phyloP scores from a whole-genome alignment of 2,329 filamentous ascomycete genomes.

The Alternaria triticina region DNA sequence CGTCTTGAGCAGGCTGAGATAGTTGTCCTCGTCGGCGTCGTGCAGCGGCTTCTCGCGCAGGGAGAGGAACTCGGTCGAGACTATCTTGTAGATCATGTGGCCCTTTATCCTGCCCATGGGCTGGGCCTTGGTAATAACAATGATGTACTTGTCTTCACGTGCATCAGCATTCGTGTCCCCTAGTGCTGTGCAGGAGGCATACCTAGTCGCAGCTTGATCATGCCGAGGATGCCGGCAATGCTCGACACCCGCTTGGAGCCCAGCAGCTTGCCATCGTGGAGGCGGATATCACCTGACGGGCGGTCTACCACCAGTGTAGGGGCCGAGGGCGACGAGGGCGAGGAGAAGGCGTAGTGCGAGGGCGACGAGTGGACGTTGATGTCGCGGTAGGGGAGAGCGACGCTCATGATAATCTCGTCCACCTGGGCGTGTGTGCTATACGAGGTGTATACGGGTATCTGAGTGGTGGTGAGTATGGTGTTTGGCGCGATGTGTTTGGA shows the following conservation, averaged over 20 bases:
- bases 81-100: conserved; percentile 94
- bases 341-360: conserved; percentile 95
- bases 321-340: conserved; percentile 88
- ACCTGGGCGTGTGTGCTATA: background rate
- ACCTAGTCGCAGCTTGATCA: conserved; percentile 93
- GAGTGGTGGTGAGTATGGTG: conserved; percentile 2
- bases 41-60: conserved; percentile 90
- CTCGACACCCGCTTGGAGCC: conserved; percentile 87
- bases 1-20: conserved; percentile 79
- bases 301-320: conserved; percentile 88
- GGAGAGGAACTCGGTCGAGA: conserved; percentile 89
- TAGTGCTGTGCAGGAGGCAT: conserved; percentile 25
- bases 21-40: conserved; percentile 93
- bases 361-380: conserved; percentile 94
- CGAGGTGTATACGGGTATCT: background rate
- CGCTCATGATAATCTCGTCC: conserved; percentile 51
- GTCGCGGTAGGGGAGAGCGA: conserved; percentile 80
- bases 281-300: conserved; percentile 86
- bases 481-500: conserved; percentile 2
- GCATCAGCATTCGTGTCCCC: conserved; percentile 22
- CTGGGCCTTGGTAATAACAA: conserved; percentile 93
- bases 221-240: conserved; percentile 91
- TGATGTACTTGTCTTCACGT: conserved; percentile 83
- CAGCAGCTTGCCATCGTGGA: conserved; percentile 79
- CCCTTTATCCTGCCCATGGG: conserved; percentile 91